Percentiles rank a stretch among this genome's conserved stretches.
Conservation (phyloP, 148 eudicot genomes). For the Hydrangea macrophylla region DNA sequence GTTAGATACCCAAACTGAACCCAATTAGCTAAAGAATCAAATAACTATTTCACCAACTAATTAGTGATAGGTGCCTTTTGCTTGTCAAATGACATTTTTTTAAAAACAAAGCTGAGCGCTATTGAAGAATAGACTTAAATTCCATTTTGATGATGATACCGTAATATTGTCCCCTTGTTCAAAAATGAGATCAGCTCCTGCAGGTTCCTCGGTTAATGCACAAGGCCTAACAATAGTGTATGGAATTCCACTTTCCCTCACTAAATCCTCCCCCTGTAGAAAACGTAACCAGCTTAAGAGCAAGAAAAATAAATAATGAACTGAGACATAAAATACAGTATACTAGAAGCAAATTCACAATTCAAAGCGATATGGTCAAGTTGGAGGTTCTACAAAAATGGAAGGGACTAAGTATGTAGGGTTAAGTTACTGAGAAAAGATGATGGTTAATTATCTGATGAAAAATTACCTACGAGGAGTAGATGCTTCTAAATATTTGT, state of each 20-base stretch:
- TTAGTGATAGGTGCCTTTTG: not conserved
- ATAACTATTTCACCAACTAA: not conserved
- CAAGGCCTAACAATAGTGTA: conserved; percentile 89
- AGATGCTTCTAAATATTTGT: not conserved
- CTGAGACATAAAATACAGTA: not conserved
- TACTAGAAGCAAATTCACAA: not conserved
- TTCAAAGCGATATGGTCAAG: not conserved
- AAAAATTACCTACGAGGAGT: not conserved
- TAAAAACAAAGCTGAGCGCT: not conserved
- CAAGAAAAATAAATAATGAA: conserved; percentile 5
- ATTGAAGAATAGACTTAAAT: no score
- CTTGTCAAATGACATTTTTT: not conserved
- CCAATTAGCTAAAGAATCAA: not conserved
- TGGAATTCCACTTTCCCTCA: conserved; percentile 93
- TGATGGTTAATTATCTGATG: not conserved
- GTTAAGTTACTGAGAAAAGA: not conserved
- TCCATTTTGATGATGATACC: conserved; percentile 24
- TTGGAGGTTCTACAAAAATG: not conserved
- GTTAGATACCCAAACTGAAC: not conserved
- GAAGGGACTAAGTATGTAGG: not conserved
- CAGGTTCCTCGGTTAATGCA: conserved; percentile 96
- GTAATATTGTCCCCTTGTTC: conserved; percentile 97
- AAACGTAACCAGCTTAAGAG: conserved; percentile 13
- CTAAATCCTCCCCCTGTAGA: conserved; percentile 86
- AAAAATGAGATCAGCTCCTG: conserved; percentile 98